These are phyloP conservation scores for Alternaria sp. DNA, from an alignment of 2,329 filamentous ascomycete genomes.

Conservation along the genomic window DNA sequence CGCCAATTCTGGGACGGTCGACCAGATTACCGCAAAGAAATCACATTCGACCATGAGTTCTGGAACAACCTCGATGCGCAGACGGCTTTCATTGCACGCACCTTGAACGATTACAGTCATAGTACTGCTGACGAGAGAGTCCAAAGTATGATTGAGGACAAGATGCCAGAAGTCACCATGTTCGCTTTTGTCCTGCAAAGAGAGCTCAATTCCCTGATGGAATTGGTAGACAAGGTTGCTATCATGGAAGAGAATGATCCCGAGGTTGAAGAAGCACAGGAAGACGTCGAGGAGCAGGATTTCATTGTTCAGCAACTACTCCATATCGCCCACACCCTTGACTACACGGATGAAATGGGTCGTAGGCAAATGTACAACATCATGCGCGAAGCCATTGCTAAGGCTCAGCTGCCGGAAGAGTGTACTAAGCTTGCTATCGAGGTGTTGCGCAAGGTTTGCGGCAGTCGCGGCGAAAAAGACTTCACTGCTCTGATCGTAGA, in stretches of 20 bases:
- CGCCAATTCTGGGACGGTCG: conserved; percentile 94
- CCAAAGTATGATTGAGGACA: conserved; percentile 82
- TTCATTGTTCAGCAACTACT: conserved; percentile 96
- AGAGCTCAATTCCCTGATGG: conserved; percentile 75
- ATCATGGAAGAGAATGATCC: conserved; percentile 62
- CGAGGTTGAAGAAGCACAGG: conserved; percentile 72
- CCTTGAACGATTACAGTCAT: conserved; percentile 93
- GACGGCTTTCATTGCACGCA: conserved; percentile 87
- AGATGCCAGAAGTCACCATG: conserved; percentile 92
- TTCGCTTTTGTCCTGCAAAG: conserved; percentile 87
- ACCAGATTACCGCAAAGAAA: conserved; percentile 78
- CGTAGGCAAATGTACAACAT: conserved; percentile 95
- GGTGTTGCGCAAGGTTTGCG: conserved; percentile 83
- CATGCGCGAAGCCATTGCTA: conserved; percentile 83
- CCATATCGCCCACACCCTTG: conserved; percentile 88
- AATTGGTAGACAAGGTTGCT: conserved; percentile 66
- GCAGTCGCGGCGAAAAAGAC: conserved; percentile 79
- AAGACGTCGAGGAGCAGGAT: conserved; percentile 88
- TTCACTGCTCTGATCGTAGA: conserved; percentile 89
- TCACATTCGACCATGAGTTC: conserved; percentile 76
- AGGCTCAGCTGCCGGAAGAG: conserved; percentile 89
- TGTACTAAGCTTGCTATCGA: conserved; percentile 88
- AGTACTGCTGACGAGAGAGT: conserved; percentile 77
- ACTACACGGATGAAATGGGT: conserved; percentile 98
- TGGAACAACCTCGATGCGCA: conserved; percentile 86